Evolutionary conservation across 1,139 yeast species (phyloP), one percentile per base, ranked within the genome.

Genomic region (Saccharomyces hybrid): DNA sequence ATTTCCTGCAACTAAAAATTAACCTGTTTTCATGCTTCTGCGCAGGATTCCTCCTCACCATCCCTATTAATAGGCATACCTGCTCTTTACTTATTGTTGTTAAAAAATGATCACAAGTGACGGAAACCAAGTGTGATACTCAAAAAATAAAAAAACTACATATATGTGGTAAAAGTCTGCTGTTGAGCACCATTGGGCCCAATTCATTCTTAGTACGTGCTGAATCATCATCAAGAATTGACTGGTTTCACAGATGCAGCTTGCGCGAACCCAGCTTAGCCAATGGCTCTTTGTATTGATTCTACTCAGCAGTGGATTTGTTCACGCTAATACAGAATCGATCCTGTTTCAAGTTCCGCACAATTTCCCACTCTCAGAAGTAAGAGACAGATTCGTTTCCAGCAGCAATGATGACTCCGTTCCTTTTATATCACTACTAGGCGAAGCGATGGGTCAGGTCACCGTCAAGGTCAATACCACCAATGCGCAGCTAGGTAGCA

Each of bases 251-350:
- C 23, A 20, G 23, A 20, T 20, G 23, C 23, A 20, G 23, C 23
- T 20, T 20, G 23, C 23, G 23, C 23, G 23, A 20, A 20, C 23
- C 23, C 23, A 20, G 23, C 23, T 20, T 20, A 3, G 23, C 4
- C 23, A 20, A 20, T 20, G 23, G 23, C 23, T 20, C 4, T 20
- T 20, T 20, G 23, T 20, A 20, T 20, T 20, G 4, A 16, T 41
- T 20, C 4, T 27, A 47, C 7, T 28, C 2, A n/a, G 9, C 49
- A 20, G 4, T 31, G 29, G 25, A 16, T 27, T 26, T 9, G 42
- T 42, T 2, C 25, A 4, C 8, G 53, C 53, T 13, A 51, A 51
- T 47, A 51, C 53, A 29, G 53, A 51, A 42, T 46, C 53, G 3
- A 51, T 48, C 11, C 6, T 51, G 6, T 28, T 38, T 20, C 16